Evolutionary conservation across 1,284 basidiomycete genomes (phyloP), one percentile per base, ranked within the genome.

Genomic region (Veloboletus limbatus): DNA sequence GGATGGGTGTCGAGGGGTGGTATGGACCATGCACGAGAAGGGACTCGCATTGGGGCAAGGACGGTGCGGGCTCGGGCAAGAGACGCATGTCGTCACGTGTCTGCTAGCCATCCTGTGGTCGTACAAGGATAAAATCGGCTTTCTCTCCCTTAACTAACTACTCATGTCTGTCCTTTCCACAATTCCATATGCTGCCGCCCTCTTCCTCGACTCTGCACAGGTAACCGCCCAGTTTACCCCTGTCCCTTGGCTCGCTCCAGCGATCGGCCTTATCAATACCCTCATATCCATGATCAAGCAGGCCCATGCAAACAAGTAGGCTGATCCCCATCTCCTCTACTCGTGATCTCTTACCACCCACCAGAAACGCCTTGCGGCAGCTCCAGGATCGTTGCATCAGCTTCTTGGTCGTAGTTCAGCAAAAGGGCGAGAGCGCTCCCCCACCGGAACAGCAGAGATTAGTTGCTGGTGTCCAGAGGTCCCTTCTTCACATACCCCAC

Each of bases 1-100:
- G 73, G 56, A 88, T 63, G 34, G 78, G 76, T 47, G 82, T 75
- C 46, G 76, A 76, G 52, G 79, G 57, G 47, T 76, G 72, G 64
- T 78, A 77, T 39, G 70, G 48, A 28, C 83, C 81, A 49, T 77
- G 66, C 17, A 83, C 65, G 26, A 83, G 64, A 17, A 83, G 59
- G 14, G 74, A 72, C 21, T 55, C 63, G 64, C 77, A 80, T 5
- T 51, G 51, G 13, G 79, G 78, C 22, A 81, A 60, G 22, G 56
- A 39, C 16, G 68, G 68, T 24, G 62, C 63, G 33, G 56, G 46
- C 9, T 48, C 45, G 11, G 49, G 51, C 11, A 50, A 49, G 44
- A 67, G 46, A 38, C 51, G 55, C 60, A 65, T 38, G 14, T 51
- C 37, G 30, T 59, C 45, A 53, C 55, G 53, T 57, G 54, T 31